A percentile compares a stretch with the other conserved stretches of the same genome.
Evolutionary conservation across 192 early-diverging fungal genomes (phyloP).

Genomic region (Podila epigama): DNA sequence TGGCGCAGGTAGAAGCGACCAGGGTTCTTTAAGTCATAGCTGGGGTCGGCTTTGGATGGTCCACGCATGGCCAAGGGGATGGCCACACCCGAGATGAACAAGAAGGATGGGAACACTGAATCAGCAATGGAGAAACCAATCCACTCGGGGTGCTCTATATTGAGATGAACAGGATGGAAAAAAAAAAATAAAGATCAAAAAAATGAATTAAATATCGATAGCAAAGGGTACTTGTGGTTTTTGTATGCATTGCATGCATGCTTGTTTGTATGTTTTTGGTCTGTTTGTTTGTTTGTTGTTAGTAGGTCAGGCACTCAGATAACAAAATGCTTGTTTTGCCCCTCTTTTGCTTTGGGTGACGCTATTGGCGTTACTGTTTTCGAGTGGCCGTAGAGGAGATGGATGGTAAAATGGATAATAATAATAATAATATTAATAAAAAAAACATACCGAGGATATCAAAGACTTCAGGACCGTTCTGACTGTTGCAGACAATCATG

Average conservation of each 20-base stretch:
- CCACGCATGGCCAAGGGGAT: conserved; percentile 34
- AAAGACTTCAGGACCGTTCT: conserved; percentile 29
- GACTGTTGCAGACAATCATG: conserved; percentile 62
- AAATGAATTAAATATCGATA: not conserved
- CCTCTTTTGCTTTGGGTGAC: too few species aligned
- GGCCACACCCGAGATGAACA: conserved; percentile 61
- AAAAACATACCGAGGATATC: conserved; percentile 19
- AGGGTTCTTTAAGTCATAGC: conserved; percentile 1
- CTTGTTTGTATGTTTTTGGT: too few species aligned
- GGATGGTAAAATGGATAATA: too few species aligned
- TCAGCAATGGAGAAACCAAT: conserved; percentile 59
- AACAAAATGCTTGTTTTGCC: too few species aligned
- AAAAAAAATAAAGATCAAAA: not conserved
- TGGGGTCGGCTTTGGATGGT: not conserved
- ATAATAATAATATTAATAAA: not conserved
- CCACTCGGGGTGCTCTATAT: conserved; percentile 55
- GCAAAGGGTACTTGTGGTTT: too few species aligned
- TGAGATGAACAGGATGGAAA: not conserved
- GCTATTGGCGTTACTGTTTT: too few species aligned
- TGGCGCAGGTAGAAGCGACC: conserved; percentile 6
- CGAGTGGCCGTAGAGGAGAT: not conserved
- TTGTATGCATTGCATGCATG: too few species aligned
- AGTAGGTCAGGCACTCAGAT: too few species aligned
- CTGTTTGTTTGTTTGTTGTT: too few species aligned
- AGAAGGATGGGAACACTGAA: conserved; percentile 63